Evolutionary conservation across 192 early-diverging fungal genomes (phyloP), one percentile per base, ranked within the genome.

Genomic region (Backusella mclennaniae): DNA sequence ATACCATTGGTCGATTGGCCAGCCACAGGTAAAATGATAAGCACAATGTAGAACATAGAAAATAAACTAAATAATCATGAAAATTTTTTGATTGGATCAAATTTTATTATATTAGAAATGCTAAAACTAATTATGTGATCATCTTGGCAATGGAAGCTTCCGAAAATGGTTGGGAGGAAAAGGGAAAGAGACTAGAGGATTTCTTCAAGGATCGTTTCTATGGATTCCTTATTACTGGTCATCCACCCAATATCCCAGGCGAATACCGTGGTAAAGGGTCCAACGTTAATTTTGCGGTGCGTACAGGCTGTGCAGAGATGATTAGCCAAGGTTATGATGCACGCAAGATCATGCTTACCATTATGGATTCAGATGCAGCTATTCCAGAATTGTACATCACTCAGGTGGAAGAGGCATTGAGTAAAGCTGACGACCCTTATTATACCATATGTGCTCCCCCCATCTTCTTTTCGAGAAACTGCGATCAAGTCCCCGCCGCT

Each of bases 231-330:
- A 84, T 89, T 67, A 92, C 92, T 46, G 76, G 90, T 19, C 93
- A 94, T 84, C 93, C 93, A n/a, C 52, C 75, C 23, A 87, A 88
- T 78, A 78, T 89, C 11, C 89, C 89, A n/a, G 91, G 90, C 44
- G 93, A 94, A 81, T 88, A 88, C 56, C 84, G 92, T n/a, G 93
- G 93, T n/a, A 94, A 94, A 73, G 92, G 90, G 41, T 84, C 84
- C 67, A 94, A 94, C 75, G 92, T 92, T 8, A 87, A 90, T 6
- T 93, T 84, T 83, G 91, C 92, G 39, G 86, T 90, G 12, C 74
- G 74, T 26, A 29, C 76, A 3, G 82, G 83, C 46, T 77, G 77
- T 53, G 33, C 39, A n/a, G 75, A 79, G 44, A 39, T 82, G 67
- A 73, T 79, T 36, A 21, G 79, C 70, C 59, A 80, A 69, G 66